Percentiles rank a stretch among this genome's conserved stretches.
Evolutionary conservation across 2,329 filamentous ascomycete genomes (phyloP).

Genomic region (Elsinoe arachidis): DNA sequence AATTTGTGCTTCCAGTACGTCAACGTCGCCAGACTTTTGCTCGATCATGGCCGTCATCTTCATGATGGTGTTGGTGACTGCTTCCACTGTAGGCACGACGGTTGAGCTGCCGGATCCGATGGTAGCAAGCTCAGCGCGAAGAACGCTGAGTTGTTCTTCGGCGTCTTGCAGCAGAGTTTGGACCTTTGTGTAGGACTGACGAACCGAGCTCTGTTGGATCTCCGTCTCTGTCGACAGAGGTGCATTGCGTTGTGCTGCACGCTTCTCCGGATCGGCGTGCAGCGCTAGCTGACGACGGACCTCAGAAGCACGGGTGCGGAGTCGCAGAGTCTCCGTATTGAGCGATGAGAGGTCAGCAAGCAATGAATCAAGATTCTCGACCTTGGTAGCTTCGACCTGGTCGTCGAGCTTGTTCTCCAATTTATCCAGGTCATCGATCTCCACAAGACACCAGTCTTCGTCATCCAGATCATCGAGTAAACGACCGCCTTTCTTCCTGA

Average conservation of each 20-base stretch:
- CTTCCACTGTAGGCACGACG: conserved; percentile 72
- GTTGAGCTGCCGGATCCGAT: conserved; percentile 34
- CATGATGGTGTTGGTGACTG: conserved; percentile 79
- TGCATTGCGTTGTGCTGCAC: conserved; percentile 56
- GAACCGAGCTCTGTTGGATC: conserved; percentile 73
- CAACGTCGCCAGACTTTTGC: conserved; percentile 81
- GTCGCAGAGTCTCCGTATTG: conserved; percentile 58
- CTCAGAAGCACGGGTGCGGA: conserved; percentile 69
- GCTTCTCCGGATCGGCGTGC: conserved; percentile 58
- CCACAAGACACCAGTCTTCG: conserved; percentile 61
- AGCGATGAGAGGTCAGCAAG: conserved; percentile 60
- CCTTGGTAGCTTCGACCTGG: conserved; percentile 58
- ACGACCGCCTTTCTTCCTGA: conserved; percentile 44
- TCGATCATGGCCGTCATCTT: conserved; percentile 93
- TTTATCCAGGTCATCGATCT: conserved; percentile 58
- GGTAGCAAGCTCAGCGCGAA: conserved; percentile 68
- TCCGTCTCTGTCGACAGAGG: conserved; percentile 79
- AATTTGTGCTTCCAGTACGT: conserved; percentile 81
- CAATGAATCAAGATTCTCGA: conserved; percentile 61
- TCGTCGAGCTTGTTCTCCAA: conserved; percentile 47
- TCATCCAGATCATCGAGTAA: conserved; percentile 55
- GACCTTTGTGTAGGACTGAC: conserved; percentile 64
- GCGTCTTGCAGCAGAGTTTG: conserved; percentile 66
- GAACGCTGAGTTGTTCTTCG: conserved; percentile 69
- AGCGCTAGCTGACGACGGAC: conserved; percentile 66